phyloP scores from a whole-genome alignment of 306 rosid species.

The Casuarina equisetifolia region DNA sequence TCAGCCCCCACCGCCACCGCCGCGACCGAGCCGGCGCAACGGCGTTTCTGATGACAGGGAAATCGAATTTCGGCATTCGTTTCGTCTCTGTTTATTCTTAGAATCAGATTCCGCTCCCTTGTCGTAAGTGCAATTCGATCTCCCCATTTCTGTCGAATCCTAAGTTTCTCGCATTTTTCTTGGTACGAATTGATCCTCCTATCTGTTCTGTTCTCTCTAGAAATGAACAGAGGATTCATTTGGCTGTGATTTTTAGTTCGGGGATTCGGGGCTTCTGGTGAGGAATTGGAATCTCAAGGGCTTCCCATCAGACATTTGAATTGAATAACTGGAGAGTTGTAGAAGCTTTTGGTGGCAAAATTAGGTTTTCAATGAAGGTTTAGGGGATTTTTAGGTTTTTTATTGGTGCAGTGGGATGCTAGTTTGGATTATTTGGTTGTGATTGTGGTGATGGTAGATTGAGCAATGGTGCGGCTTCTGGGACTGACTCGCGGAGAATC shows the following conservation, averaged over 20 bases:
- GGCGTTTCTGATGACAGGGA: slow-evolving; percentile 26
- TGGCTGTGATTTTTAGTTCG: slow-evolving; percentile 7
- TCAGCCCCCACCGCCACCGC: slow-evolving; percentile 31
- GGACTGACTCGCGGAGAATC: slow-evolving; percentile 66
- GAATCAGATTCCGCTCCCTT: slow-evolving; percentile 23
- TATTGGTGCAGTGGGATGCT: slow-evolving; percentile 27
- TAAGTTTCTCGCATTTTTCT: slow-evolving; percentile 29
- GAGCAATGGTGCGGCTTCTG: slow-evolving; percentile 79
- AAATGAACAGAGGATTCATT: slow-evolving; percentile 5
- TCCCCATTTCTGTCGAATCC: slow-evolving; percentile 22
- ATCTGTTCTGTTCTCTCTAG: not conserved
- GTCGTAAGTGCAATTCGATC: slow-evolving; percentile 10
- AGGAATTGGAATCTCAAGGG: slow-evolving; percentile 22
- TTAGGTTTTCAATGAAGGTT: slow-evolving; percentile 46
- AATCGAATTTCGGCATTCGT: slow-evolving; percentile 38
- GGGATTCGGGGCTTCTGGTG: slow-evolving; percentile 32
- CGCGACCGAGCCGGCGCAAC: slow-evolving; percentile 28
- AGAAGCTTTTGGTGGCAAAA: slow-evolving; percentile 6
- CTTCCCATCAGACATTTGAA: slow-evolving; percentile 23
- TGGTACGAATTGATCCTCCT: slow-evolving; percentile 20
- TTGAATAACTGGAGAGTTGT: slow-evolving; percentile 27
- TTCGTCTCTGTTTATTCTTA: slow-evolving; percentile 4
- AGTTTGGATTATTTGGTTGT: slow-evolving; percentile 27
- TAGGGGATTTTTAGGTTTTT: slow-evolving; percentile 42
- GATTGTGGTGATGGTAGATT: slow-evolving; percentile 45